Percentiles rank a stretch among this genome's conserved stretches.
Evolutionary conservation across 192 early-diverging fungal species (phyloP).

Genomic region (Phlyctochytrium bullatum): DNA sequence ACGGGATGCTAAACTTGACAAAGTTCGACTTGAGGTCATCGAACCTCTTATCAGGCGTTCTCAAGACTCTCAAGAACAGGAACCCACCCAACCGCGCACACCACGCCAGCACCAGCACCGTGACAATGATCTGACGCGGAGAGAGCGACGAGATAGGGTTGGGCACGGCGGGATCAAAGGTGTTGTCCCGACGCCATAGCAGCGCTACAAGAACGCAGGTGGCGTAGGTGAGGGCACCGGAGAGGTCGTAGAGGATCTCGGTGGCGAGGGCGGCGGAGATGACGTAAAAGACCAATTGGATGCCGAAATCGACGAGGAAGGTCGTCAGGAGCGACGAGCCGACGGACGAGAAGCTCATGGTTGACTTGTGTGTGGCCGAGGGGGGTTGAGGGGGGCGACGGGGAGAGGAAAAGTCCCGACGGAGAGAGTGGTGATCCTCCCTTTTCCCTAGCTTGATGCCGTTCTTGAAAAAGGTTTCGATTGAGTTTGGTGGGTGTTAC

Average conservation of each 20-base stretch:
- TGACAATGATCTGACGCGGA: constrained; percentile 42
- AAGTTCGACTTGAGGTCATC: constrained; percentile 45
- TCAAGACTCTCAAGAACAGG: constrained; percentile 38
- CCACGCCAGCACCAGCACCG: constrained; percentile 41
- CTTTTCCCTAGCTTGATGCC: too few species aligned
- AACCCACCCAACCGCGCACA: constrained; percentile 40
- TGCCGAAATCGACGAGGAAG: constrained; percentile 44
- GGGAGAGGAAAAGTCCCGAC: too few species aligned
- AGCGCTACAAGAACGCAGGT: constrained; percentile 43
- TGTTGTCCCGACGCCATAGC: constrained; percentile 20
- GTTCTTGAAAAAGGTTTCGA: too few species aligned
- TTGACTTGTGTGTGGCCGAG: not conserved
- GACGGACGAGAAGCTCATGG: constrained; percentile 9
- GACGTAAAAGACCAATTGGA: constrained; percentile 47
- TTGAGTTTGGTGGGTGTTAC: too few species aligned
- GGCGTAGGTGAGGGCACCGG: constrained; percentile 46
- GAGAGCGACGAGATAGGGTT: constrained; percentile 19
- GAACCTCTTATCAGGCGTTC: constrained; percentile 39
- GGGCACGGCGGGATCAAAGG: not conserved
- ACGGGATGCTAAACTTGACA: constrained; percentile 40
- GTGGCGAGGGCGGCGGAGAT: constrained; percentile 42
- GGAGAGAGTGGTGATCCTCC: too few species aligned
- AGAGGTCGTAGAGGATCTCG: constrained; percentile 49
- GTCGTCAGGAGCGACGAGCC: constrained; percentile 37
- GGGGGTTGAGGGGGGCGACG: not conserved